Conservation (phyloP, 176 grass and related monocot species). For the Elaeis guineensis region DNA sequence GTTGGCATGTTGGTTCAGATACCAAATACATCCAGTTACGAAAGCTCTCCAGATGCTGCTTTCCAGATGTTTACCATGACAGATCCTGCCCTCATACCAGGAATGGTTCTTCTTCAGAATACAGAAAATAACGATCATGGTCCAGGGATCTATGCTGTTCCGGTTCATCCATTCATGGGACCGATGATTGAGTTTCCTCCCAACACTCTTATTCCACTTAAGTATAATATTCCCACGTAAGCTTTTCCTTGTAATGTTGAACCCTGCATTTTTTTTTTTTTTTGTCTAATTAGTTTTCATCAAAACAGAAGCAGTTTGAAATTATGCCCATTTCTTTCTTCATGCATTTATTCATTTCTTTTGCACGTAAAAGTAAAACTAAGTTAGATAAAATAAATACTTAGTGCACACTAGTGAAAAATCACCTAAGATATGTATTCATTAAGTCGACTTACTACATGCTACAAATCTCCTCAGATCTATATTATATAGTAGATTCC, state of each 20-base stretch:
- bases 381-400: no score
- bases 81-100: slow-evolving; percentile 27
- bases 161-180: slow-evolving; percentile 42
- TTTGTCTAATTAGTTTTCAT: no score
- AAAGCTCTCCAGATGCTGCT: slow-evolving; percentile 9
- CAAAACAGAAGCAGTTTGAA: background rate
- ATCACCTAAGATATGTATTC: no score
- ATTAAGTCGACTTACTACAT: no score
- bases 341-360: no score
- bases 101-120: slow-evolving; percentile 33
- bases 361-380: no score
- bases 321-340: background rate
- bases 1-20: no score
- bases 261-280: no score
- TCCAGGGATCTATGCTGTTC: slow-evolving; percentile 85
- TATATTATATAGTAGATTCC: no score
- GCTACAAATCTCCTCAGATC: no score
- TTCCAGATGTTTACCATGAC: slow-evolving; percentile 29
- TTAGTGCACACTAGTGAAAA: no score
- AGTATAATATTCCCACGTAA: slow-evolving; percentile 84
- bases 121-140: slow-evolving; percentile 46
- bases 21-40: no score
- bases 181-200: slow-evolving; percentile 33
- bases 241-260: background rate
- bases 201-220: slow-evolving; percentile 54